A percentile compares a stretch with the other conserved stretches of the same genome.
Conservation (phyloP, 495 filamentous ascomycete genomes). For the Viridothelium virens region DNA sequence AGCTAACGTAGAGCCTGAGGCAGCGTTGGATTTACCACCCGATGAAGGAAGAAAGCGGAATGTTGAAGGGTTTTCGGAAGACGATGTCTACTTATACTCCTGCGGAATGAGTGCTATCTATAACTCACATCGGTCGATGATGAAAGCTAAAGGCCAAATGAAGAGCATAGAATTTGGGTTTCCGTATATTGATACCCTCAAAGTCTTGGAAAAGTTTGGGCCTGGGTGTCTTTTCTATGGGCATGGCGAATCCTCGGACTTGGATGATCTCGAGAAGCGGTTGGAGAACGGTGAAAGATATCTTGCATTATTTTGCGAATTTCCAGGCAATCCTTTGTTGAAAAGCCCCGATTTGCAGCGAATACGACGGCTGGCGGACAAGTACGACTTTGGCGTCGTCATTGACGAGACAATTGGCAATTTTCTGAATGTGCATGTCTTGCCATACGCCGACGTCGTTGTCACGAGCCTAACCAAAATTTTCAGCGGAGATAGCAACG, state of each 20-base stretch:
- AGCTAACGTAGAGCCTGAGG: conserved; percentile 59
- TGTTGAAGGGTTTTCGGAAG: conserved; percentile 65
- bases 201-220: conserved; percentile 89
- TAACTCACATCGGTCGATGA: conserved; percentile 66
- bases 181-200: conserved; percentile 92
- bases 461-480: conserved; percentile 93
- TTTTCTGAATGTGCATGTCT: conserved; percentile 88
- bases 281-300: conserved; percentile 67
- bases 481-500: conserved; percentile 94
- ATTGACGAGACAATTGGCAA: conserved; percentile 96
- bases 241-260: conserved; percentile 66
- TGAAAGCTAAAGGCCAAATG: conserved; percentile 49
- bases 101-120: conserved; percentile 94
- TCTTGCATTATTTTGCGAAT: conserved; percentile 86
- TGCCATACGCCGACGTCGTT: conserved; percentile 81
- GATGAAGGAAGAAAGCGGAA: conserved; percentile 31
- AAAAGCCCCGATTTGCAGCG: conserved; percentile 74
- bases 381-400: conserved; percentile 81
- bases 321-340: conserved; percentile 85
- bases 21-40: conserved; percentile 45
- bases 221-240: conserved; percentile 90
- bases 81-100: conserved; percentile 83
- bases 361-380: conserved; percentile 70
- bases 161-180: conserved; percentile 77
- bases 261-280: conserved; percentile 74